phyloP scores from a whole-genome alignment of 805 yeast genomes.

The Hanseniaspora jakobsenii region DNA sequence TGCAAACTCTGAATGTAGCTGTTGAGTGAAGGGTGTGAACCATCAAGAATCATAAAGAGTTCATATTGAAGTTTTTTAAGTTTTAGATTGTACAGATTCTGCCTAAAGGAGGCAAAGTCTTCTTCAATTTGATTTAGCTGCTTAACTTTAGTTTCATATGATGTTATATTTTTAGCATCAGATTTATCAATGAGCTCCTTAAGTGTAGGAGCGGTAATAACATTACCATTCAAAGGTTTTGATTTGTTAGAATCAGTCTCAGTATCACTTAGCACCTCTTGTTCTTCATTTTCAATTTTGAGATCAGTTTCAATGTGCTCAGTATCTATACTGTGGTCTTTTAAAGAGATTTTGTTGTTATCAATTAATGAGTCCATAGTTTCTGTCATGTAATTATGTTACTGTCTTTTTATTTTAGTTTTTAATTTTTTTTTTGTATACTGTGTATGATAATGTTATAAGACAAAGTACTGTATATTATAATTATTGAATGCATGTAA shows the following conservation, averaged over 20 bases:
- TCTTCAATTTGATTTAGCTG: conserved; percentile 52
- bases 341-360: background rate
- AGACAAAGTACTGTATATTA: too few relatives aligned
- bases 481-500: too few relatives aligned
- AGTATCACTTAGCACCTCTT: conserved; percentile 46
- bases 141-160: conserved; percentile 42
- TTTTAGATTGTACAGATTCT: conserved; percentile 73
- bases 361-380: background rate
- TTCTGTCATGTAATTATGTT: conserved; percentile 10
- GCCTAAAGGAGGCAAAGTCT: conserved; percentile 76
- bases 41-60: conserved; percentile 71
- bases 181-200: conserved; percentile 15
- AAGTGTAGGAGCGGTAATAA: background rate
- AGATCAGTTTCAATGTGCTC: too few relatives aligned
- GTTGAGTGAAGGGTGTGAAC: conserved; percentile 83
- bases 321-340: conserved; percentile 17
- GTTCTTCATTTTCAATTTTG: conserved; percentile 21
- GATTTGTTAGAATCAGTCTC: conserved; percentile 16
- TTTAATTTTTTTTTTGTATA: too few relatives aligned
- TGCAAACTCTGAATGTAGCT: conserved; percentile 60
- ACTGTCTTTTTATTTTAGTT: too few relatives aligned
- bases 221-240: background rate
- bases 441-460: too few relatives aligned
- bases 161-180: background rate
- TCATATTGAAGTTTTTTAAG: conserved; percentile 67